Conservation (phyloP, 805 yeast genomes). For the Cyberlindnera amylophila region DNA sequence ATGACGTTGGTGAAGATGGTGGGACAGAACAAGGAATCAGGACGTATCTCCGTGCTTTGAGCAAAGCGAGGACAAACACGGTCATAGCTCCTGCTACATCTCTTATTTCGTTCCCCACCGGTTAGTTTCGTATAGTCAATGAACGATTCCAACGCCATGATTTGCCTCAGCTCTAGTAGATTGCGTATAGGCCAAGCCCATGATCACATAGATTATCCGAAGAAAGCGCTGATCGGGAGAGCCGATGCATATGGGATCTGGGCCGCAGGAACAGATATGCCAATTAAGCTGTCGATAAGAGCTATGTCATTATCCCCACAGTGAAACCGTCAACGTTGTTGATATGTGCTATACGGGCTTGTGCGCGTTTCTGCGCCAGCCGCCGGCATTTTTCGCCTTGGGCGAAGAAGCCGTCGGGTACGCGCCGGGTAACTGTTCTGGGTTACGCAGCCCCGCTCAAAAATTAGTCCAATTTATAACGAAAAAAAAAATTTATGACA, state of each 20-base stretch:
- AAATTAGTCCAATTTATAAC: background rate
- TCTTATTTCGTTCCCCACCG: background rate
- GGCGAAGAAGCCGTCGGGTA: constrained; percentile 1
- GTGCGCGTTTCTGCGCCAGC: background rate
- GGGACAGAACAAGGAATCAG: constrained; percentile 15
- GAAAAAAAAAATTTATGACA: background rate
- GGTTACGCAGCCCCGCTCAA: background rate
- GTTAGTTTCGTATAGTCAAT: background rate
- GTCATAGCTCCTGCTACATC: constrained; percentile 20
- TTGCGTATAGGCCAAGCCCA: no score
- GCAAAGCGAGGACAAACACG: constrained; percentile 20
- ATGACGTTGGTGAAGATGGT: constrained; percentile 3
- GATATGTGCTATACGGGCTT: background rate
- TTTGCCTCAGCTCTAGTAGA: background rate
- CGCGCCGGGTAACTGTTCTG: background rate
- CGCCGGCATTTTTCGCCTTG: background rate
- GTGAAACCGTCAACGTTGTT: no score
- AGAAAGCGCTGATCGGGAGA: no score
- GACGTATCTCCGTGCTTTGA: constrained; percentile 21
- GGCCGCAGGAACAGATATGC: no score
- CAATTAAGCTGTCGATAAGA: no score
- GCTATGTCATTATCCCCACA: no score
- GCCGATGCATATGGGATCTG: no score
- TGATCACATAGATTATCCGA: no score
- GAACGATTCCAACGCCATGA: background rate